Conservation (phyloP, 1,284 basidiomycete species). For the Tilletia horrida region DNA sequence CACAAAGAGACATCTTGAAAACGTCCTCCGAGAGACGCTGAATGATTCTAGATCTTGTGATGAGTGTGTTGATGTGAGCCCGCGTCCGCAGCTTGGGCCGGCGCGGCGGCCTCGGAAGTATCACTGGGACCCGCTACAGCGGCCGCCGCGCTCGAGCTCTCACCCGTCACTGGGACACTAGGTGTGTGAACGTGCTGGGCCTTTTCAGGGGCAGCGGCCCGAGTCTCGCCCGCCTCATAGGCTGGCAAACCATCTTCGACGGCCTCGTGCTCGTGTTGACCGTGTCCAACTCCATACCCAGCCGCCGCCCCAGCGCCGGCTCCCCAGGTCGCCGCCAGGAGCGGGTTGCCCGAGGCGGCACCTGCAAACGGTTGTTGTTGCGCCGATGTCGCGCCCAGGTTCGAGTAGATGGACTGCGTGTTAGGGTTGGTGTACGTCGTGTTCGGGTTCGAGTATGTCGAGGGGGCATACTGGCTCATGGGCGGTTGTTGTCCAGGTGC, state of each 20-base stretch:
- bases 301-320: not conserved
- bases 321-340: not conserved
- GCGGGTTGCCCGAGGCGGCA: not conserved
- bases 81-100: too few species aligned
- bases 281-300: not conserved
- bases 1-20: too few species aligned
- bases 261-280: not conserved
- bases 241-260: slow-evolving; percentile 4
- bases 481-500: not conserved
- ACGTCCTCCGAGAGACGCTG: too few species aligned
- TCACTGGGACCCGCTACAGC: not conserved
- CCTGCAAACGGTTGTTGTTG: slow-evolving; percentile 1
- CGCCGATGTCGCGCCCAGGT: not conserved
- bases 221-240: slow-evolving; percentile 2
- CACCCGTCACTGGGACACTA: not conserved
- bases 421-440: not conserved
- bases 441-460: not conserved
- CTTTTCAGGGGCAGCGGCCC: not conserved
- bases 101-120: not conserved
- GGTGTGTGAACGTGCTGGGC: slow-evolving; percentile 2
- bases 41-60: too few species aligned
- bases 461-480: slow-evolving; percentile 2
- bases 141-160: not conserved
- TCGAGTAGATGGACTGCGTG: slow-evolving; percentile 3
- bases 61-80: too few species aligned